A percentile compares a stretch with the other conserved stretches of the same genome.
Conservation (phyloP, 2,329 filamentous ascomycete species). For the Scolecobasidium constrictum region DNA sequence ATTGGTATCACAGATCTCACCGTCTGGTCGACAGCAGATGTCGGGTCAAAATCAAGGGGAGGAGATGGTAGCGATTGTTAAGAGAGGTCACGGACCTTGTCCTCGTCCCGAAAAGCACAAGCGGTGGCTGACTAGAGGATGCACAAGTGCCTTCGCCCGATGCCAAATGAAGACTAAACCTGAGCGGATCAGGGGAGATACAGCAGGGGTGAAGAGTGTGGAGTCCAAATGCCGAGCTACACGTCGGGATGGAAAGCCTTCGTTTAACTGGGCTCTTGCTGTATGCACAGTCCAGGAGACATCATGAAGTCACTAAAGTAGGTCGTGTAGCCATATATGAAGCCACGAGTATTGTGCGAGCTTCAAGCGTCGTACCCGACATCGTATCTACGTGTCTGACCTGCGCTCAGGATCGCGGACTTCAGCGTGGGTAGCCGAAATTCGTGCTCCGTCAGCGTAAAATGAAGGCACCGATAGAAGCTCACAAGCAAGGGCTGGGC, state of each 20-base stretch:
- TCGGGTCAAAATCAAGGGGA: not conserved
- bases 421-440: too few relatives aligned
- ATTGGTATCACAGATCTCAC: not conserved
- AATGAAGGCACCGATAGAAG: too few relatives aligned
- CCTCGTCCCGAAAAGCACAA: not conserved
- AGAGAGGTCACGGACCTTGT: conserved; percentile 2
- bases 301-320: too few relatives aligned
- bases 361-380: too few relatives aligned
- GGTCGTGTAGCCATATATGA: too few relatives aligned
- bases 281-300: too few relatives aligned
- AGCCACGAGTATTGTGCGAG: too few relatives aligned
- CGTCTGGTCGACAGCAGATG: not conserved
- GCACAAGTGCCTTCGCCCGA: not conserved
- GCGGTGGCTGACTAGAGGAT: not conserved
- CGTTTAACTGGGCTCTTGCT: too few relatives aligned
- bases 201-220: conserved; percentile 5
- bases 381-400: too few relatives aligned
- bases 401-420: too few relatives aligned
- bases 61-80: conserved; percentile 4
- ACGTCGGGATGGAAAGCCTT: conserved; percentile 3
- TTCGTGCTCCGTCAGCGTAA: too few relatives aligned
- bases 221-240: conserved; percentile 4
- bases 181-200: not conserved
- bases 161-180: not conserved
- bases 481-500: too few relatives aligned